Percentiles rank a stretch among this genome's conserved stretches.
phyloP scores from a whole-genome alignment of 805 yeast genomes.

The Candida palmyrensis region DNA sequence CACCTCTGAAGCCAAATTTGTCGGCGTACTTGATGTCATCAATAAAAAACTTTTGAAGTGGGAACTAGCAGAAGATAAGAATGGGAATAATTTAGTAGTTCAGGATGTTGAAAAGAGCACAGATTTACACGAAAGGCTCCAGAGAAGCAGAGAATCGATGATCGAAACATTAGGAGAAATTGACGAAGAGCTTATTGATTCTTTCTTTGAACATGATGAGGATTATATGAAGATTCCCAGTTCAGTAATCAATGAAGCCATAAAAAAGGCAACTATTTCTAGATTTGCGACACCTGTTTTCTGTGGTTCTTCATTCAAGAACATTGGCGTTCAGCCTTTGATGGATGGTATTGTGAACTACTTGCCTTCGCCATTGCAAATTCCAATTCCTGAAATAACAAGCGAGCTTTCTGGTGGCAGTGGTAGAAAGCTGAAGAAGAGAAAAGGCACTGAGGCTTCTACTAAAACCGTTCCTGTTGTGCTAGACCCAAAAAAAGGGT shows the following conservation, averaged over 20 bases:
- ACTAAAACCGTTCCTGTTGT: conserved; percentile 21
- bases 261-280: conserved; percentile 57
- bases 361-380: conserved; percentile 78
- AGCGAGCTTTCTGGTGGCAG: conserved; percentile 14
- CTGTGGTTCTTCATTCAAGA: conserved; percentile 89
- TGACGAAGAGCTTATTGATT: conserved; percentile 73
- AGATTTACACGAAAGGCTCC: conserved; percentile 42
- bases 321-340: conserved; percentile 93
- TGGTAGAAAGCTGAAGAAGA: conserved; percentile 11
- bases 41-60: conserved; percentile 56
- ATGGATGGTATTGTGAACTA: conserved; percentile 76
- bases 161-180: conserved; percentile 81
- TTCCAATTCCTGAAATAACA: conserved; percentile 49
- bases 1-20: conserved; percentile 30
- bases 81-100: conserved; percentile 51
- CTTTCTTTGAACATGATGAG: conserved; percentile 66
- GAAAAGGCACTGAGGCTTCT: conserved; percentile 1
- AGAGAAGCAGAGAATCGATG: conserved; percentile 62
- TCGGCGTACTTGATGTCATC: conserved; percentile 74
- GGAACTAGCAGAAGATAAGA: conserved; percentile 33
- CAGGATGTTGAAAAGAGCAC: conserved; percentile 23
- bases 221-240: conserved; percentile 66
- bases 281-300: conserved; percentile 68
- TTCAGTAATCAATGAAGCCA: conserved; percentile 48
- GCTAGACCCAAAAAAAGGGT: conserved; percentile 41